Percentiles rank a stretch among this genome's conserved stretches.
phyloP scores from a whole-genome alignment of 495 filamentous ascomycete genomes.

The Cladorrhinum samala region DNA sequence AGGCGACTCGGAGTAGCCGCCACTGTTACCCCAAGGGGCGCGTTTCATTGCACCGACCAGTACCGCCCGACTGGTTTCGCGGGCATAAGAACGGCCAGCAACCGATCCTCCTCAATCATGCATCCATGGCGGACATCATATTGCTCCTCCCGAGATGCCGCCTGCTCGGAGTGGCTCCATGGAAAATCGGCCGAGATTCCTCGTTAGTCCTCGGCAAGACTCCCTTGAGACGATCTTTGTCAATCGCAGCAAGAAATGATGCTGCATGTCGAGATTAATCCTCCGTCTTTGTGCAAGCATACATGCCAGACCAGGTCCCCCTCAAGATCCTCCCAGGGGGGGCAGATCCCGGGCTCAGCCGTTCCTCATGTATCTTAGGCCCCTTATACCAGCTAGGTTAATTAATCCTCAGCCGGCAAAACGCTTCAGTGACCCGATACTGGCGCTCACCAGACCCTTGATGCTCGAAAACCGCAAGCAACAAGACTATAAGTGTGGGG shows the following conservation, averaged over 20 bases:
- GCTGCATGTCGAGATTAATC: slow-evolving; percentile 17
- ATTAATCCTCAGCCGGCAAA: slow-evolving; percentile 25
- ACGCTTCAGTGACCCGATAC: slow-evolving; percentile 19
- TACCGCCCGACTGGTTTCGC: slow-evolving; percentile 16
- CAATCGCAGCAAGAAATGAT: slow-evolving; percentile 3
- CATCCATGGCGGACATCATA: slow-evolving; percentile 10
- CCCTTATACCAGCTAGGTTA: slow-evolving; percentile 5
- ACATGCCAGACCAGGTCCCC: neutral
- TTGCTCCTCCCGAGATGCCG: slow-evolving; percentile 22
- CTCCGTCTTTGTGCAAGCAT: slow-evolving; percentile 5
- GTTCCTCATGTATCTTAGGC: neutral
- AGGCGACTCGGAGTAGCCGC: slow-evolving; percentile 8
- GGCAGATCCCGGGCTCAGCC: slow-evolving; percentile 12
- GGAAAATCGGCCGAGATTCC: slow-evolving; percentile 7
- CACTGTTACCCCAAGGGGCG: slow-evolving; percentile 1
- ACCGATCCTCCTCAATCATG: neutral
- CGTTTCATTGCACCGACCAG: slow-evolving; percentile 9
- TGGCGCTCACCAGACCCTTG: slow-evolving; percentile 12
- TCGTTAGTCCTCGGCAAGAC: slow-evolving; percentile 5
- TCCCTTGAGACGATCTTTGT: slow-evolving; percentile 2
- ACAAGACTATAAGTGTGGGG: slow-evolving; percentile 21
- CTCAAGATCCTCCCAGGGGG: neutral
- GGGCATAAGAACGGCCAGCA: neutral
- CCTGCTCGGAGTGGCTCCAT: slow-evolving; percentile 1
- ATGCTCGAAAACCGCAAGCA: neutral